Evolutionary conservation across 495 filamentous ascomycete species (phyloP).

Genomic region (Jackrogersella multiformis): DNA sequence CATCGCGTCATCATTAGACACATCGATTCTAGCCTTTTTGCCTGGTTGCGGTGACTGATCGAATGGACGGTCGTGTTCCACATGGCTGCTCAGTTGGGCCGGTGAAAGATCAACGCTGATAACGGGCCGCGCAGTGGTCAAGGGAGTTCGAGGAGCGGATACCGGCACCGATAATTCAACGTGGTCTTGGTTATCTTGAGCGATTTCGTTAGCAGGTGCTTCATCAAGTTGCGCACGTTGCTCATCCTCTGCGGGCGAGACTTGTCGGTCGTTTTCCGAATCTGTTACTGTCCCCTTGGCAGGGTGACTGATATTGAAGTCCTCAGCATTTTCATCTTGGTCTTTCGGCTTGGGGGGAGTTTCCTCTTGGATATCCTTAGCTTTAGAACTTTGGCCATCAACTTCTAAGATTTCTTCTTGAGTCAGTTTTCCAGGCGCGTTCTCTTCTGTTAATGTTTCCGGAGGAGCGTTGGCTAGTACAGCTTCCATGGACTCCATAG

Average conservation of each 20-base stretch:
- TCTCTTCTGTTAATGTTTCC: conserved; percentile 54
- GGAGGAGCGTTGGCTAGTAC: conserved; percentile 40
- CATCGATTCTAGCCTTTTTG: conserved; percentile 50
- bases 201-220: conserved; percentile 15
- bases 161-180: conserved; percentile 17
- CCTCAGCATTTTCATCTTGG: conserved; percentile 46
- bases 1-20: conserved; percentile 36
- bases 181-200: conserved; percentile 19
- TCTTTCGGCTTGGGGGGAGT: conserved; percentile 31
- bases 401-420: conserved; percentile 46
- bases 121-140: conserved; percentile 4
- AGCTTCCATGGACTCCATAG: conserved; percentile 43
- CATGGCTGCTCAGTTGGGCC: conserved; percentile 49
- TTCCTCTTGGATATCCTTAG: conserved; percentile 28
- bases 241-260: conserved; percentile 19
- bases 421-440: conserved; percentile 27
- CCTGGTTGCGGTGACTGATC: conserved; percentile 47
- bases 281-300: conserved; percentile 24
- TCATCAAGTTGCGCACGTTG: conserved; percentile 18
- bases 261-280: conserved; percentile 14
- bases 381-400: conserved; percentile 38
- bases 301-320: conserved; percentile 39
- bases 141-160: conserved; percentile 35
- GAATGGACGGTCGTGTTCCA: conserved; percentile 53
- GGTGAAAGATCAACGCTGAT: conserved; percentile 44